Evolutionary conservation across 371 early-diverging fungal genomes (phyloP).

Genomic region (Coemansia linderi): DNA sequence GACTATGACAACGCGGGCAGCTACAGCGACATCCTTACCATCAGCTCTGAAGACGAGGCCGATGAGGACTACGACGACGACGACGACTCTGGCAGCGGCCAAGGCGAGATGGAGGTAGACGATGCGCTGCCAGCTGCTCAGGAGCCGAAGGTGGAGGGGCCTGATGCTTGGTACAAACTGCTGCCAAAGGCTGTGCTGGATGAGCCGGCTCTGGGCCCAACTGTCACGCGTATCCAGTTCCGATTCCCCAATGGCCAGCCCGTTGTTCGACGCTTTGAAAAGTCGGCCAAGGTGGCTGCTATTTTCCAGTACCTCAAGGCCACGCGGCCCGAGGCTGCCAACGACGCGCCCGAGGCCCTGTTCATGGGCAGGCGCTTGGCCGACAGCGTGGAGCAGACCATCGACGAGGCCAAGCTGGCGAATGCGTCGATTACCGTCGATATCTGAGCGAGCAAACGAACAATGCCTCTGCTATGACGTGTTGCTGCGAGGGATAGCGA

Average conservation of each 20-base stretch:
- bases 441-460: slow-evolving; percentile 22
- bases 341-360: slow-evolving; percentile 73
- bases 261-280: slow-evolving; percentile 65
- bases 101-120: slow-evolving; percentile 42
- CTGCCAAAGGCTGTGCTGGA: slow-evolving; percentile 32
- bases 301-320: slow-evolving; percentile 73
- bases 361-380: slow-evolving; percentile 67
- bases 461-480: background rate
- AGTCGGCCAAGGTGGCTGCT: slow-evolving; percentile 64
- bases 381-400: slow-evolving; percentile 63
- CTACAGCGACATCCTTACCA: slow-evolving; percentile 41
- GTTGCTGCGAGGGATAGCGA: background rate
- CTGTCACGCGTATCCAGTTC: slow-evolving; percentile 70
- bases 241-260: slow-evolving; percentile 70
- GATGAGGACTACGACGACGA: slow-evolving; percentile 17
- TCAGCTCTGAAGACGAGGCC: slow-evolving; percentile 18
- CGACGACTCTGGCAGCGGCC: slow-evolving; percentile 15
- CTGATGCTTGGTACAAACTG: slow-evolving; percentile 34
- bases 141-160: slow-evolving; percentile 48
- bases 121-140: slow-evolving; percentile 18
- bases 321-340: slow-evolving; percentile 62
- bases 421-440: slow-evolving; percentile 63
- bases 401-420: slow-evolving; percentile 66
- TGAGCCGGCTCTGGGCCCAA: slow-evolving; percentile 59
- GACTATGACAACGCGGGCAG: slow-evolving; percentile 33